Base-by-base conservation (phyloP, 2,329 filamentous ascomycete genomes). In the Calonectria montana region DNA sequence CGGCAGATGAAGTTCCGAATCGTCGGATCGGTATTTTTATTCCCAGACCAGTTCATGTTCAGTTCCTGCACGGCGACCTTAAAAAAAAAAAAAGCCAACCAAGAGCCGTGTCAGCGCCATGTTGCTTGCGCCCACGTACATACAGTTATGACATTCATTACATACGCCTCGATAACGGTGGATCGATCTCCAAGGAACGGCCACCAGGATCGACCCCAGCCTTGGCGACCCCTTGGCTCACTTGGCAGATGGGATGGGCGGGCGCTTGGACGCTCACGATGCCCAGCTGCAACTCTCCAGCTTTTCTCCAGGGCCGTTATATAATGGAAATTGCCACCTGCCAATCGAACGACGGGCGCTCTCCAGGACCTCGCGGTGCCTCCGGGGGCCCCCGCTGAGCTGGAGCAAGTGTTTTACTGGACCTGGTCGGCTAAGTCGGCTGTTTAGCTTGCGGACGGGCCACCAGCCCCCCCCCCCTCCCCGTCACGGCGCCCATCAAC, bases 401-500 rank as follows among this genome's bases (percentile, higher is more conserved):
- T 31, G 21, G 23, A 57, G 29, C 6, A 21, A 37, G 16, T 63
- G 45, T 65, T 59, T 65, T 39, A 69, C 65, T 69, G 71, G 64
- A 71, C 47, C 53, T 66, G 29, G 63, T 65, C 76, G 76, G 76
- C 73, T 78, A 78, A 74, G 72, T 70, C 76, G 76, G 76, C 75
- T 78, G 64, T 61, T 35, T 37, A 47, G 69, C 68, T 55, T 43
- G 47, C 31, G 12, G 61, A 77, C 73, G 71, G 74, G 59, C 74
- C 74, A 75, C 65, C 21, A 41, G 47, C 5, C 39, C 43, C 57
- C 23, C 53, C 29, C 39, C 50, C 5, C 39, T 55, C 57, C 23
- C 53, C 29, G 47, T 48, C 45, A 53, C n/a, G 57, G 25, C n/a
- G 48, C 25, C 29, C 29, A 18, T 16, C 39, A 45, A 45, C 21